Base-by-base conservation (phyloP, 1,139 yeast genomes). In the Barnettozyma hawaiiensis region DNA sequence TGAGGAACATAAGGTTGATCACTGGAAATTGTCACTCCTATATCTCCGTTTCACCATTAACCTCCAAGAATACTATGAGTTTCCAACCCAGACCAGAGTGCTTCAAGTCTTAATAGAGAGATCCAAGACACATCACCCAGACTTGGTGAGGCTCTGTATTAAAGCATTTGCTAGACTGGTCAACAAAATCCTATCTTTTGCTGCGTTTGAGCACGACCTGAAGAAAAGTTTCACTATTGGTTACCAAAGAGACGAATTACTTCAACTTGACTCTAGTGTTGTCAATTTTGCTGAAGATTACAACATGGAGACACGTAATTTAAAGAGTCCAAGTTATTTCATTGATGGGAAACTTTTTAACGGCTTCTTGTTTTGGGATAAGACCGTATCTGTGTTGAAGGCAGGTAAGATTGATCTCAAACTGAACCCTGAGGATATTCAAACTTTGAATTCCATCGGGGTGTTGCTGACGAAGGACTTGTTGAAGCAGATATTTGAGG, bases 301-400 rank as follows among this genome's bases (percentile, higher is more conserved):
- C 70, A 58, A 63, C 36, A 47, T 59, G 4, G 94, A 85, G 53
- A 64, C 84, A 67, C 56, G 58, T n/a, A 75, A 76, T 51, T 59
- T 67, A 16, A 64, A 64, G 0, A 49, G 64, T 27, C 82, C 87
- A 1, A 56, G 58, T 1, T 83, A 67, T 54, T 83, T 64, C 51
- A 66, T 82, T 48, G 92, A 84, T 55, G 70, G 71, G 26, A 75
- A 72, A 43, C 66, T 74, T 3, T 70, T 67, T 56, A 64, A 67
- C 11, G 96, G 97, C 0, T 85, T 94, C 82, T 63, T 85, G 15
- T 81, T 83, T 40, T 87, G 97, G 96, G 86, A 82, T 15, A 64
- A 75, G 10, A 50, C 64, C 1, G 59, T 85, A 63, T 59, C 63
- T 26, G 94, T 75, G 1, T 67, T 76, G 11, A 62, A 65, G 16